Conservation (phyloP, 805 yeast genomes). For the Candida jianshihensis region DNA sequence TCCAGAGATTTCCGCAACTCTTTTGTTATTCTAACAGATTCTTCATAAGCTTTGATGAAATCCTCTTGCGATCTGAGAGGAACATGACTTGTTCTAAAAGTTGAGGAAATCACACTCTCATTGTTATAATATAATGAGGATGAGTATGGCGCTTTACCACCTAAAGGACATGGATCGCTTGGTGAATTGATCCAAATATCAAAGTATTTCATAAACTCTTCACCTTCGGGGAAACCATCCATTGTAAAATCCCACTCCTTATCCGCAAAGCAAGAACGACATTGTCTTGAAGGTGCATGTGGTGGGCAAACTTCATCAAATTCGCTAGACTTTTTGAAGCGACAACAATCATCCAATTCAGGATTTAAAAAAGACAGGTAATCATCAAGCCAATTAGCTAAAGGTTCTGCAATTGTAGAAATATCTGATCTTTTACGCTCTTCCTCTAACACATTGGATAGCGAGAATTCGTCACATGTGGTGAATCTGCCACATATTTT, state of each 20-base stretch:
- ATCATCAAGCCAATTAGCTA: slow-evolving; percentile 92
- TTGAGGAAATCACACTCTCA: slow-evolving; percentile 44
- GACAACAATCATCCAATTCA: slow-evolving; percentile 76
- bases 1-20: slow-evolving; percentile 40
- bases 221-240: slow-evolving; percentile 77
- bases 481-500: slow-evolving; percentile 83
- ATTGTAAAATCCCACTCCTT: slow-evolving; percentile 63
- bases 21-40: slow-evolving; percentile 58
- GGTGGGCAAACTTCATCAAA: slow-evolving; percentile 58
- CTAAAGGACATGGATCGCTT: slow-evolving; percentile 89
- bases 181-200: slow-evolving; percentile 77
- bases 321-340: slow-evolving; percentile 43
- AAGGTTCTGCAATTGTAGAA: slow-evolving; percentile 73
- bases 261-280: slow-evolving; percentile 64
- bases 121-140: slow-evolving; percentile 42
- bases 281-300: slow-evolving; percentile 57
- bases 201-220: slow-evolving; percentile 65
- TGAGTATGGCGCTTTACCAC: slow-evolving; percentile 91
- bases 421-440: slow-evolving; percentile 62
- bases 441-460: slow-evolving; percentile 77
- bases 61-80: slow-evolving; percentile 81
- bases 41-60: slow-evolving; percentile 72
- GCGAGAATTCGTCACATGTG: slow-evolving; percentile 70
- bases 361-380: slow-evolving; percentile 85
- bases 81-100: slow-evolving; percentile 73